Conservation (phyloP, 768 basidiomycete species). For the Phlebiopsis flavidoalba region DNA sequence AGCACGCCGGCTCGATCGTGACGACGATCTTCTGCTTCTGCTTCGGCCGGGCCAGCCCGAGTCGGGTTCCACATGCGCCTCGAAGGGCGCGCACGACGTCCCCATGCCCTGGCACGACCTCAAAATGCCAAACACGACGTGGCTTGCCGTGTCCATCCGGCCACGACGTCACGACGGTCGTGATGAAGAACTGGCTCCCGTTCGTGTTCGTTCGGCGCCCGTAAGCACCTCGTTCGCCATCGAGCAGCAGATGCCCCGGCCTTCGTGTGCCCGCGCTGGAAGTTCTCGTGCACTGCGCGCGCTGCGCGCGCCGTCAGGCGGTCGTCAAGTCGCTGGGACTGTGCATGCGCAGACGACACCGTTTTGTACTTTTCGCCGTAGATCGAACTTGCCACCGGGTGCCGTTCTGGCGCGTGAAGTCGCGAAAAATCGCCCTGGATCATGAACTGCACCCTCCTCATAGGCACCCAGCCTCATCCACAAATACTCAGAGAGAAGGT, state of each 20-base stretch:
- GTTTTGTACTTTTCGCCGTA: constrained; percentile 62
- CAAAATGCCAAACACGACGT: constrained; percentile 85
- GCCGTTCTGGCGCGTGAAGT: constrained; percentile 59
- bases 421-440: constrained; percentile 89
- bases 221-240: constrained; percentile 80
- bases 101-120: constrained; percentile 33
- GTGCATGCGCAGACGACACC: constrained; percentile 45
- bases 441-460: constrained; percentile 54
- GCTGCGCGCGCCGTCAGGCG: too few species aligned
- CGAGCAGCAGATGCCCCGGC: constrained; percentile 59
- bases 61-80: constrained; percentile 9
- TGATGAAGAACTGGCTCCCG: constrained; percentile 88
- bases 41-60: too few species aligned
- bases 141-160: constrained; percentile 73
- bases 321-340: too few species aligned
- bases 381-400: constrained; percentile 80
- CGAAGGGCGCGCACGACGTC: constrained; percentile 29
- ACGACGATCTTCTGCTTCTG: constrained; percentile 9
- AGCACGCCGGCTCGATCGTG: constrained; percentile 10
- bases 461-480: background rate
- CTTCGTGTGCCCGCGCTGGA: constrained; percentile 70
- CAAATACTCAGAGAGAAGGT: background rate
- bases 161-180: constrained; percentile 72
- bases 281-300: constrained; percentile 84
- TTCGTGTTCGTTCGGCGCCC: too few species aligned